Evolutionary conservation across 2,329 filamentous ascomycete genomes (phyloP).

Genomic region (Penicillium sp.): DNA sequence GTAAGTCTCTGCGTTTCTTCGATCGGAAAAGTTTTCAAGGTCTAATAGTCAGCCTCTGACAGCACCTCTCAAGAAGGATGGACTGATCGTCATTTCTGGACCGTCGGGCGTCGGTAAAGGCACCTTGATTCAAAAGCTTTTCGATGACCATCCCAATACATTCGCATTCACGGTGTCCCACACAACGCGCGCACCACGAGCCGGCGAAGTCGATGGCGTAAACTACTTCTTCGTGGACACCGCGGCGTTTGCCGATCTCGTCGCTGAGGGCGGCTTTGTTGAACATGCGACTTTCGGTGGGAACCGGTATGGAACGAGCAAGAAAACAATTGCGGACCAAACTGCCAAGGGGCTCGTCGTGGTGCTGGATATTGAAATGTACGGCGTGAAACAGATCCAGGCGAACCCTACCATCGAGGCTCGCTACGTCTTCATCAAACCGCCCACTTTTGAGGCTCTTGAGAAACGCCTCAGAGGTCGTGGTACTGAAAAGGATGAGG

Average conservation of each 20-base stretch:
- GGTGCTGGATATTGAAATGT: conserved; percentile 92
- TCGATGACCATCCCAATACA: conserved; percentile 38
- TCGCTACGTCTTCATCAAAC: conserved; percentile 79
- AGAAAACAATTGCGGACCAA: conserved; percentile 73
- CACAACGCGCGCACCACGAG: conserved; percentile 74
- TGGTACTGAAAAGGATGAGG: conserved; percentile 73
- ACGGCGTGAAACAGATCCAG: conserved; percentile 91
- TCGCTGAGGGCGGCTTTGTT: conserved; percentile 70
- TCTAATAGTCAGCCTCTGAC: neutral
- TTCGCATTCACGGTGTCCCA: conserved; percentile 49
- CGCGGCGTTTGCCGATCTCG: conserved; percentile 64
- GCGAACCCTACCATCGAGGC: conserved; percentile 63
- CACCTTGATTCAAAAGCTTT: conserved; percentile 40
- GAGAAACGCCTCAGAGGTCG: conserved; percentile 70
- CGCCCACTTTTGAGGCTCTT: conserved; percentile 68
- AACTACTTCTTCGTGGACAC: conserved; percentile 77
- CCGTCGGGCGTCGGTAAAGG: conserved; percentile 42
- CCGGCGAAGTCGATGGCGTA: conserved; percentile 69
- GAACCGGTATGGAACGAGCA: conserved; percentile 83
- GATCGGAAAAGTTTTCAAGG: neutral
- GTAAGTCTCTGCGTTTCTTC: neutral
- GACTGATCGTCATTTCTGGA: conserved; percentile 35
- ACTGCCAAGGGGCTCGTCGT: conserved; percentile 68
- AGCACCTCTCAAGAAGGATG: neutral
- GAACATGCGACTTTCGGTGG: conserved; percentile 69